phyloP scores from a whole-genome alignment of 345 rosid species.

The Syzygium grande region DNA sequence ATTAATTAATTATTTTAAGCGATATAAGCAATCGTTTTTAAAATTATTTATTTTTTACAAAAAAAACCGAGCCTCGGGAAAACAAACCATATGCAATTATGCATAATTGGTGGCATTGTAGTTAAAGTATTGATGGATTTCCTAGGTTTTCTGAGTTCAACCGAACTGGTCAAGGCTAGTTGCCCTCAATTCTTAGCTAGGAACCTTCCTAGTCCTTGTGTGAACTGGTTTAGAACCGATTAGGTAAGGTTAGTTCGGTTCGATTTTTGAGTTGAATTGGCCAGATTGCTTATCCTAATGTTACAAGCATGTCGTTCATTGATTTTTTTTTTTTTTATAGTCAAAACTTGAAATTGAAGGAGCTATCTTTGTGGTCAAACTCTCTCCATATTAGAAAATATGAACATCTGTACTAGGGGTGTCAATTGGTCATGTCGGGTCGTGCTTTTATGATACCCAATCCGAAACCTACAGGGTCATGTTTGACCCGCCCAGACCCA shows the following conservation, averaged over 20 bases:
- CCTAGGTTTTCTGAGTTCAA: fast-evolving
- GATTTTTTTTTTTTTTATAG: no score
- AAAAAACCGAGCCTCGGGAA: no score
- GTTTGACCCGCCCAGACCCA: no score
- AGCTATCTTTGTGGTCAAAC: neutral
- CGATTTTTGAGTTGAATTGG: fast-evolving
- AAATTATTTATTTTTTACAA: no score
- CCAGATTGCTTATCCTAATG: neutral
- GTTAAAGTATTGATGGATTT: neutral
- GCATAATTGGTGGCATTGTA: neutral
- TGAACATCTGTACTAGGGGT: neutral
- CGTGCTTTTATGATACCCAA: no score
- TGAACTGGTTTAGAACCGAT: no score
- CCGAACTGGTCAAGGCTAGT: neutral
- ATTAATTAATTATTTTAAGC: no score
- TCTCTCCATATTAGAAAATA: neutral
- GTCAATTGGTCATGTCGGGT: no score
- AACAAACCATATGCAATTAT: neutral
- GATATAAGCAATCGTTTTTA: no score
- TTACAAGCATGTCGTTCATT: neutral
- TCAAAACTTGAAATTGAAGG: neutral
- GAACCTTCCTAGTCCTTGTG: neutral
- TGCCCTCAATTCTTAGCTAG: neutral
- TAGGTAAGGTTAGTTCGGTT: neutral
- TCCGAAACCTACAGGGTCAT: no score